Percentiles rank a stretch among this genome's conserved stretches.
phyloP scores from a whole-genome alignment of 2,329 filamentous ascomycete genomes.

The Gnomoniopsis sp. region DNA sequence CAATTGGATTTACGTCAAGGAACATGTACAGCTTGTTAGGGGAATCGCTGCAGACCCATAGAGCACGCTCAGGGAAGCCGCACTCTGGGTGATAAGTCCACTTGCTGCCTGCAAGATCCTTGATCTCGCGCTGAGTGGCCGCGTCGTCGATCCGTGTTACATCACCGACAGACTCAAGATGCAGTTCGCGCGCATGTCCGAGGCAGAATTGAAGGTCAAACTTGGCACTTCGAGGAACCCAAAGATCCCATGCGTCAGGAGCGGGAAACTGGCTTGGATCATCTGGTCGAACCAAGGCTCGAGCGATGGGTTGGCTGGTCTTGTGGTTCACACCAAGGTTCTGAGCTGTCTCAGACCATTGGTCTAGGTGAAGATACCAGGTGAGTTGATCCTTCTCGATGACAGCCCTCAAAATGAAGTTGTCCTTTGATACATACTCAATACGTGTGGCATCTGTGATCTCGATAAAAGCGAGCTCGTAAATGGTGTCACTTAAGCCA shows the following conservation, averaged over 20 bases:
- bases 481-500: slow-evolving; percentile 9
- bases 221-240: neutral
- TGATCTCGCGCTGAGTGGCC: neutral
- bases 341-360: slow-evolving; percentile 4
- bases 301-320: slow-evolving; percentile 19
- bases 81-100: slow-evolving; percentile 22
- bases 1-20: slow-evolving; percentile 26
- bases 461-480: slow-evolving; percentile 12
- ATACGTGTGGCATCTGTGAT: slow-evolving; percentile 14
- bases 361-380: slow-evolving; percentile 13
- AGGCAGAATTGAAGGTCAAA: neutral
- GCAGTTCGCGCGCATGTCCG: neutral
- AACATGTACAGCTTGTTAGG: slow-evolving; percentile 25
- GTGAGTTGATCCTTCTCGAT: slow-evolving; percentile 6
- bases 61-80: slow-evolving; percentile 28
- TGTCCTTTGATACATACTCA: slow-evolving; percentile 11
- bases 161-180: neutral
- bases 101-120: neutral
- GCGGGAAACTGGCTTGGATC: slow-evolving; percentile 4
- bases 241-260: slow-evolving; percentile 4
- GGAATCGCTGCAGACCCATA: slow-evolving; percentile 19
- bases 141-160: neutral
- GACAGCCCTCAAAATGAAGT: slow-evolving; percentile 10
- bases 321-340: neutral
- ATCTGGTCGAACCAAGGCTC: slow-evolving; percentile 4